A percentile compares a stretch with the other conserved stretches of the same genome.
Evolutionary conservation across 169 alveolate genomes (phyloP).

Genomic region (Amoebophrya sp.): DNA sequence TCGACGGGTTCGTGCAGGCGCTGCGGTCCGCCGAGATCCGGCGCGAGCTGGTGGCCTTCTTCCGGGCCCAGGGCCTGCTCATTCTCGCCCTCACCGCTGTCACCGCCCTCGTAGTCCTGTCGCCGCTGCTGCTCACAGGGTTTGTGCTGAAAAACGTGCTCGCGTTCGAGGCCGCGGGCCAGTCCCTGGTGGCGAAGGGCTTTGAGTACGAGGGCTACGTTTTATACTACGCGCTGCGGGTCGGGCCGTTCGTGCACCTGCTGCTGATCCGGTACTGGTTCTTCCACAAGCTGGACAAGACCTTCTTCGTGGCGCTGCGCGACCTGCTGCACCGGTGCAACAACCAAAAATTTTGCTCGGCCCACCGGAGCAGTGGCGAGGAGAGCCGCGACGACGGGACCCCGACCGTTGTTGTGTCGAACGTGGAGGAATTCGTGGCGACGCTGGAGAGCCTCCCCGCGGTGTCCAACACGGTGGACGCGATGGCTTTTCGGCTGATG

Average conservation of each 20-base stretch:
- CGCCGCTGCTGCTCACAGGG: too few relatives aligned
- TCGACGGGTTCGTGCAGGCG: neutral
- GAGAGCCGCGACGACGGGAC: neutral
- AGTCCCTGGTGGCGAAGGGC: neutral
- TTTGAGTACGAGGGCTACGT: neutral
- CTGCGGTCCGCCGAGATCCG: neutral
- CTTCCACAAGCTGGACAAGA: neutral
- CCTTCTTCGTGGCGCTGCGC: neutral
- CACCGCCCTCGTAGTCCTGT: too few relatives aligned
- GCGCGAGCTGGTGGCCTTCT: neutral
- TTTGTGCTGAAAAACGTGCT: too few relatives aligned
- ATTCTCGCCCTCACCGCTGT: too few relatives aligned
- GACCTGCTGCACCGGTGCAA: neutral
- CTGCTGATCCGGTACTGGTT: neutral
- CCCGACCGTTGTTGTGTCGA: neutral
- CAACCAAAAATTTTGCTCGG: neutral
- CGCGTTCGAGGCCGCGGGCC: neutral
- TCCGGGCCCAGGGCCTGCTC: neutral
- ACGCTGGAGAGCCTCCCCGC: neutral
- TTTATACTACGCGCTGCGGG: neutral
- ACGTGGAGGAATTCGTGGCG: neutral
- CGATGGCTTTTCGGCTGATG: neutral
- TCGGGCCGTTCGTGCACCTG: neutral
- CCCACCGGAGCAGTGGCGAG: neutral
- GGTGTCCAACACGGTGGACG: neutral